Conservation (phyloP, 345 rosid genomes). For the Arabidopsis arenosa region DNA sequence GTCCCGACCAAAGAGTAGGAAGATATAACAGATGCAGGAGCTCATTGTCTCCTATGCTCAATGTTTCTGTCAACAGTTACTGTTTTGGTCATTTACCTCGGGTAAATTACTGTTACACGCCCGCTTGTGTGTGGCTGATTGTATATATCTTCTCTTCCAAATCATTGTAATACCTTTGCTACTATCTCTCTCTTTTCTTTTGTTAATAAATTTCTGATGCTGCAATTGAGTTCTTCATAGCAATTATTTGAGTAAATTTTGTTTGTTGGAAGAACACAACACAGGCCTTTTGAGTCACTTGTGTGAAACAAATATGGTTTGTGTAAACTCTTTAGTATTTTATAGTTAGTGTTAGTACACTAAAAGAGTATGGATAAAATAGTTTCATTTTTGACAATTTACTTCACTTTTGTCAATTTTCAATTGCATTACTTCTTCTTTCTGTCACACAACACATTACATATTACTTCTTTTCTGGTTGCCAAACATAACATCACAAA, state of each 20-base stretch:
- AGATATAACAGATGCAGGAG: slow-evolving; percentile 30
- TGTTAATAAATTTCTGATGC: slow-evolving; percentile 12
- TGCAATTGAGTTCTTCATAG: not conserved
- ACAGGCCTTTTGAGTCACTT: not conserved
- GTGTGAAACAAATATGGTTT: not conserved
- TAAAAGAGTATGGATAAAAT: too few relatives aligned
- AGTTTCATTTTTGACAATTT: too few relatives aligned
- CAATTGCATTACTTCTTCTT: too few relatives aligned
- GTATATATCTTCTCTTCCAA: slow-evolving; percentile 20
- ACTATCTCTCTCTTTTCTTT: slow-evolving; percentile 6
- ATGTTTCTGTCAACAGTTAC: slow-evolving; percentile 3
- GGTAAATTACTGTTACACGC: slow-evolving; percentile 17
- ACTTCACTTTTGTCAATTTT: too few relatives aligned
- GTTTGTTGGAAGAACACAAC: not conserved
- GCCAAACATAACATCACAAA: not conserved
- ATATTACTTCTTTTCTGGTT: not conserved
- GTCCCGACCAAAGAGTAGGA: slow-evolving; percentile 55
- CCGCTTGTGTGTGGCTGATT: slow-evolving; percentile 2
- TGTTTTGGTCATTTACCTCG: not conserved
- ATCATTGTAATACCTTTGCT: slow-evolving; percentile 4
- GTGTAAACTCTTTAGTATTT: not conserved
- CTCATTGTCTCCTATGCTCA: slow-evolving; percentile 28
- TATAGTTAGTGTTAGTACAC: not conserved
- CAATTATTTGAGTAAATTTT: not conserved
- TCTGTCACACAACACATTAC: not conserved